phyloP scores from a whole-genome alignment of 2,329 filamentous ascomycete genomes.

The Fusarium sp. region DNA sequence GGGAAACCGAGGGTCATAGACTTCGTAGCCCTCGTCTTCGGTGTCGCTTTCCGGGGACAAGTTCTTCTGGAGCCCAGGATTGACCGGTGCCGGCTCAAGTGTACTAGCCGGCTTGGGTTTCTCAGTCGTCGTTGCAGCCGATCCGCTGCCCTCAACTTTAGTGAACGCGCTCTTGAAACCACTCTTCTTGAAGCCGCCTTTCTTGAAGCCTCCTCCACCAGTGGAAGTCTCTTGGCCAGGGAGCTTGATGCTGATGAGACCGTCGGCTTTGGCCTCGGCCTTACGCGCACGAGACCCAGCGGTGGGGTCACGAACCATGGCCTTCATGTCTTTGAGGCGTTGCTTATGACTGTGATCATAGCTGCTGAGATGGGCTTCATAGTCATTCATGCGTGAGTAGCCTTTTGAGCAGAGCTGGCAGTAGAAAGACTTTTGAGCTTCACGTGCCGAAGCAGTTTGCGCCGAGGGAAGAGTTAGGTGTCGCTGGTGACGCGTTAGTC shows the following conservation, averaged over 20 bases:
- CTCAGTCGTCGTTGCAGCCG: constrained; percentile 51
- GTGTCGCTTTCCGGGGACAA: constrained; percentile 65
- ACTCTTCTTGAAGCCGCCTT: constrained; percentile 80
- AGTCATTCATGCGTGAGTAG: constrained; percentile 94
- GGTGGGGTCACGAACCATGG: constrained; percentile 77
- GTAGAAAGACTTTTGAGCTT: constrained; percentile 82
- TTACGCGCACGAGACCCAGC: constrained; percentile 72
- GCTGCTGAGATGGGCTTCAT: constrained; percentile 90
- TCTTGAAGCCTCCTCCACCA: constrained; percentile 66
- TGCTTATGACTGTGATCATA: constrained; percentile 98
- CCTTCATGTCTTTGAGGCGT: constrained; percentile 87
- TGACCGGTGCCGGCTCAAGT: constrained; percentile 28
- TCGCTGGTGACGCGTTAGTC: constrained; percentile 52
- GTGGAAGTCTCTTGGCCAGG: constrained; percentile 48
- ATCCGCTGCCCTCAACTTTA: constrained; percentile 54
- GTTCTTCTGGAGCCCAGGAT: constrained; percentile 36
- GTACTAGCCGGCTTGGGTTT: constrained; percentile 47
- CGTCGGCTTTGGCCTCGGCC: constrained; percentile 75
- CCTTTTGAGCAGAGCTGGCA: constrained; percentile 92
- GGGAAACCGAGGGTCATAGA: constrained; percentile 69
- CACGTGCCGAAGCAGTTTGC: constrained; percentile 72
- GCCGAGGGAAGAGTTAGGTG: constrained; percentile 67
- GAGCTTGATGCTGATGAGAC: constrained; percentile 74
- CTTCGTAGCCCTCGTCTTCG: constrained; percentile 76
- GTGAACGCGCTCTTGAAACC: constrained; percentile 83